Evolutionary conservation across 2,329 filamentous ascomycete species (phyloP), one percentile per base, ranked within the genome.

Genomic region (Calonectria naviculata): DNA sequence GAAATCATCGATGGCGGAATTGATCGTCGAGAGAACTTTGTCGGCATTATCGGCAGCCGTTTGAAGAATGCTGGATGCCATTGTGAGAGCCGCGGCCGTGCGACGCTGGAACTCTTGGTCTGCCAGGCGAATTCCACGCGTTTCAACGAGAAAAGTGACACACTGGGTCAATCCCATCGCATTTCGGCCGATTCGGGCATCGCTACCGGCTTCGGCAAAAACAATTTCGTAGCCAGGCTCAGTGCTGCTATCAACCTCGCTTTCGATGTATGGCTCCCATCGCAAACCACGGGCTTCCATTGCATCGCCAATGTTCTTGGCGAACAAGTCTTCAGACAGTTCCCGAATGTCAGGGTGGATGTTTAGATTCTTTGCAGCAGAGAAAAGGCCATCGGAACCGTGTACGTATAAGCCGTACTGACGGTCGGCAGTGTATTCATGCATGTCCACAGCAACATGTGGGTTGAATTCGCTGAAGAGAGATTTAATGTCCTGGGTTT

Each of bases 311-410:
- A 82, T 77, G 0, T 73, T 76, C 21, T 75, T 76, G 0, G 78
- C 75, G 63, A 82, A 82, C 0, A 82, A 13, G 21, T 74, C 56
- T 46, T 82, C 81, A 0, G 80, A 79, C 4, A 82, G 38, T 3
- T 73, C 66, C 9, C 81, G 76, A 13, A 82, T 82, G 19, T 74
- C 70, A 10, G 70, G 38, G 60, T 82, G 73, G 49, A 82, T 82
- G 8, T 82, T 82, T 5, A 81, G 62, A 28, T 82, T 82, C 73
- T 82, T 82, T 2, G 80, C 80, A 1, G 81, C 80, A 0, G 81
- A 81, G 52, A 81, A 82, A 1, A 80, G 74, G 1, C 78, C 80
- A 42, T 82, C 80, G 1, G 79, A 70, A 1, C 74, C 78, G 8
- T 81, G 79, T 29, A 69, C 67, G 4, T 77, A 70, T 0, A 71